A percentile compares a stretch with the other conserved stretches of the same genome.
Conservation (phyloP, 1,139 yeast genomes). For the Meyerozyma sp. region DNA sequence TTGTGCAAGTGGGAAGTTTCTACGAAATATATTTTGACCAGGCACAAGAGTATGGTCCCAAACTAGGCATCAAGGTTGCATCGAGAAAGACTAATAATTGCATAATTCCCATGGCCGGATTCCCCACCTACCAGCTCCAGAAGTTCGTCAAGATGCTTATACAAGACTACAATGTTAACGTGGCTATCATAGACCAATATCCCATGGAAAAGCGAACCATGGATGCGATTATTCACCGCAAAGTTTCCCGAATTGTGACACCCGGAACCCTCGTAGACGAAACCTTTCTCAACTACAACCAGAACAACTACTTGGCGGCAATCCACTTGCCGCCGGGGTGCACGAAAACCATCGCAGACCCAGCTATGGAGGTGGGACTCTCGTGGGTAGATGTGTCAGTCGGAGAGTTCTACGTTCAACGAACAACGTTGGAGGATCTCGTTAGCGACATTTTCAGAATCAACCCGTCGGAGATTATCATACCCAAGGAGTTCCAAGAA, state of each 20-base stretch:
- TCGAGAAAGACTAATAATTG: slow-evolving; percentile 36
- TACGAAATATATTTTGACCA: slow-evolving; percentile 88
- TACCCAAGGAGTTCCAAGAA: slow-evolving; percentile 33
- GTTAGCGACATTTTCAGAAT: slow-evolving; percentile 60
- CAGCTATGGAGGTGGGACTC: slow-evolving; percentile 55
- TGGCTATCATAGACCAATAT: slow-evolving; percentile 76
- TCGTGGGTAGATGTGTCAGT: slow-evolving; percentile 89
- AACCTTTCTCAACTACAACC: slow-evolving; percentile 66
- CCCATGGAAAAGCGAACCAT: slow-evolving; percentile 17
- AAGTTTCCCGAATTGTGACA: slow-evolving; percentile 74
- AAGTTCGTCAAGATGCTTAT: slow-evolving; percentile 72
- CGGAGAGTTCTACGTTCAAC: slow-evolving; percentile 70
- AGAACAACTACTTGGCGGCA: slow-evolving; percentile 66
- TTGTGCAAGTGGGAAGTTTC: slow-evolving; percentile 86
- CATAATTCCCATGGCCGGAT: slow-evolving; percentile 83
- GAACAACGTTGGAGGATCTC: slow-evolving; percentile 50
- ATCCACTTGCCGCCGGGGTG: slow-evolving; percentile 52
- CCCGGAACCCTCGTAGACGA: slow-evolving; percentile 95
- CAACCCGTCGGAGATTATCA: slow-evolving; percentile 60
- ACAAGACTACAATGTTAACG: slow-evolving; percentile 61
- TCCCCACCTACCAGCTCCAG: slow-evolving; percentile 68
- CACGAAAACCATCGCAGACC: slow-evolving; percentile 38
- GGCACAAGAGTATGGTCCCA: slow-evolving; percentile 69
- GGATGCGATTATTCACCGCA: slow-evolving; percentile 49
- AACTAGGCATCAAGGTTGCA: slow-evolving; percentile 55